Percentiles rank a stretch among this genome's conserved stretches.
Evolutionary conservation across 176 grass and related monocot species (phyloP).

Genomic region (Tuctoria greenei): DNA sequence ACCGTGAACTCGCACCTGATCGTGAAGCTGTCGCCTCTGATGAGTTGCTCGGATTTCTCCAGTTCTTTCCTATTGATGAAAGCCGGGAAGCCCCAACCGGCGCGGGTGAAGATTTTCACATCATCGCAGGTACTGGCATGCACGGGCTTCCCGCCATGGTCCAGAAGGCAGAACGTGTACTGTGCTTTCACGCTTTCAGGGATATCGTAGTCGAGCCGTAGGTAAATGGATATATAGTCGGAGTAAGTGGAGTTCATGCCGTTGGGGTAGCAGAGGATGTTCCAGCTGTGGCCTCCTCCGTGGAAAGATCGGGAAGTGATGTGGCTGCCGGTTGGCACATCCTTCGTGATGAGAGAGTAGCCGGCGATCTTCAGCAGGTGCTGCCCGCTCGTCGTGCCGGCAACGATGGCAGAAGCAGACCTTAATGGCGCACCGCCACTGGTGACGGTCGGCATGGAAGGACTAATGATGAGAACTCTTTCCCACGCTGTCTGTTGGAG

Average conservation of each 20-base stretch:
- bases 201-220: background rate
- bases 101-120: background rate
- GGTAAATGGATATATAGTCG: background rate
- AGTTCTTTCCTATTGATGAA: background rate
- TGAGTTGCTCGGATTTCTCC: background rate
- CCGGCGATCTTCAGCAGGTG: constrained; percentile 30
- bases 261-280: constrained; percentile 9
- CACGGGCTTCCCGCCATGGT: background rate
- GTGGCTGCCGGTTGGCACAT: background rate
- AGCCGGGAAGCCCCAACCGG: background rate
- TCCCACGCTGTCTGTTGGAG: background rate
- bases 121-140: background rate
- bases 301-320: background rate
- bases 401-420: background rate
- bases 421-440: background rate
- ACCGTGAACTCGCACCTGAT: constrained; percentile 11
- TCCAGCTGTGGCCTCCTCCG: constrained; percentile 11
- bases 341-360: constrained; percentile 12
- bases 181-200: background rate
- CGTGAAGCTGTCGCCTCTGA: background rate
- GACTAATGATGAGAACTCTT: background rate
- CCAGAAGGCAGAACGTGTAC: background rate
- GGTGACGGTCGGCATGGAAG: background rate
- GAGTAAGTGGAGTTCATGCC: background rate
- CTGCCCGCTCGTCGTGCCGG: background rate